These are phyloP conservation scores for Pisolithus microcarpus DNA, from an alignment of 768 basidiomycete species.

Conservation along the genomic window DNA sequence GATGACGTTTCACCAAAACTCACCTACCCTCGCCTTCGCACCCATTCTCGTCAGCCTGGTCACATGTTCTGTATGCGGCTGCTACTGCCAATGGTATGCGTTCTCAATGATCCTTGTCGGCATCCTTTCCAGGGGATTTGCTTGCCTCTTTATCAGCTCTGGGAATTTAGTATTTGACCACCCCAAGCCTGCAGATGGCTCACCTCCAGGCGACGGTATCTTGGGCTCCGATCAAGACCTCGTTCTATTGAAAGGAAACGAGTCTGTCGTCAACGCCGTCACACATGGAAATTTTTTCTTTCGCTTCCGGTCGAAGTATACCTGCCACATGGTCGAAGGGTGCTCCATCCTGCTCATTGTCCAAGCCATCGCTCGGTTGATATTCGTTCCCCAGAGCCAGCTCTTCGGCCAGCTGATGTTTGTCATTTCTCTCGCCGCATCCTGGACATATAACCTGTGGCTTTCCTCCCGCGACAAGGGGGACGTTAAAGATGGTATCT, in stretches of 20 bases:
- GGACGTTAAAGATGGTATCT: slow-evolving; percentile 6
- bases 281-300: background rate
- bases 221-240: too few species aligned
- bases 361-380: too few species aligned
- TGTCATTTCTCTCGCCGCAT: slow-evolving; percentile 3
- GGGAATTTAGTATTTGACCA: slow-evolving; percentile 5
- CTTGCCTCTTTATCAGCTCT: slow-evolving; percentile 20
- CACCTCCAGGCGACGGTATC: too few species aligned
- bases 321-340: background rate
- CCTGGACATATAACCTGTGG: slow-evolving; percentile 26
- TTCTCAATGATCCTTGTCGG: slow-evolving; percentile 7
- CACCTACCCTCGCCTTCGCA: too few species aligned
- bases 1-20: too few species aligned
- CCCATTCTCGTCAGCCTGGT: too few species aligned
- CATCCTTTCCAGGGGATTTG: slow-evolving; percentile 21
- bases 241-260: background rate
- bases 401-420: too few species aligned
- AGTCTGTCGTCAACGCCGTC: background rate
- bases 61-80: too few species aligned
- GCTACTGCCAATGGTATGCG: too few species aligned
- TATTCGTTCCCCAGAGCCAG: too few species aligned
- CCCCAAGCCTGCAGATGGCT: too few species aligned
- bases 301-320: background rate
- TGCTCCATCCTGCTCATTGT: too few species aligned
- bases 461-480: slow-evolving; percentile 6